Conservation (phyloP, 805 yeast species). For the Lipomyces sp. region DNA sequence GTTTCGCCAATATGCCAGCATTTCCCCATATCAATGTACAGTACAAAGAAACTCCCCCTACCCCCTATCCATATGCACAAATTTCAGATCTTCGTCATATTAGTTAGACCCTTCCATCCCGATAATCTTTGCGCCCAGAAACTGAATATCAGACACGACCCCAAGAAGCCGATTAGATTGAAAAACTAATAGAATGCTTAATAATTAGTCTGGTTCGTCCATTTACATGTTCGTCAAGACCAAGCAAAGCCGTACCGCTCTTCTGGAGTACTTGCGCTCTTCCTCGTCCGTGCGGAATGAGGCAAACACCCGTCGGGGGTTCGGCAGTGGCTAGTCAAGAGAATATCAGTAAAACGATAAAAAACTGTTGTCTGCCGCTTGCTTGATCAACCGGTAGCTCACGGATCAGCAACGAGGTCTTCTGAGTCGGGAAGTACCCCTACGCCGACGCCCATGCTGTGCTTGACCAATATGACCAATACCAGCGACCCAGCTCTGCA, state of each 20-base stretch:
- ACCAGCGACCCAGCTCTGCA: too few species aligned
- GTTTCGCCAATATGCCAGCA: too few species aligned
- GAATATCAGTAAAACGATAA: too few species aligned
- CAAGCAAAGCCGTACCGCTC: conserved; percentile 48
- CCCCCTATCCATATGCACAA: too few species aligned
- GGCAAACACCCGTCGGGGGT: conserved; percentile 72
- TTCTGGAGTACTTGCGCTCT: conserved; percentile 69
- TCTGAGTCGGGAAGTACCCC: neutral
- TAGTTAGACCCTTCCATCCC: conserved; percentile 26
- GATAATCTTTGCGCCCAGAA: conserved; percentile 61
- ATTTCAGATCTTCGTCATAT: too few species aligned
- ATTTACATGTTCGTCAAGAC: neutral
- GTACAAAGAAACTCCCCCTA: too few species aligned
- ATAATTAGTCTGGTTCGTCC: neutral
- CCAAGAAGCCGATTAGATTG: conserved; percentile 73
- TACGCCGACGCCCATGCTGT: too few species aligned
- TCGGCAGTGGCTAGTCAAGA: conserved; percentile 53
- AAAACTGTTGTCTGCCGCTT: neutral
- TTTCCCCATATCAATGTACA: too few species aligned
- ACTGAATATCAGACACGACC: conserved; percentile 76
- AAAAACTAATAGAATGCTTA: conserved; percentile 44
- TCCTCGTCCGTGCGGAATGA: conserved; percentile 85
- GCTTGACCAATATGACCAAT: too few species aligned
- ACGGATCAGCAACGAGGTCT: too few species aligned
- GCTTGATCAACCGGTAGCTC: neutral